Evolutionary conservation across 805 yeast species (phyloP).

Genomic region (Komagataella pastoris): DNA sequence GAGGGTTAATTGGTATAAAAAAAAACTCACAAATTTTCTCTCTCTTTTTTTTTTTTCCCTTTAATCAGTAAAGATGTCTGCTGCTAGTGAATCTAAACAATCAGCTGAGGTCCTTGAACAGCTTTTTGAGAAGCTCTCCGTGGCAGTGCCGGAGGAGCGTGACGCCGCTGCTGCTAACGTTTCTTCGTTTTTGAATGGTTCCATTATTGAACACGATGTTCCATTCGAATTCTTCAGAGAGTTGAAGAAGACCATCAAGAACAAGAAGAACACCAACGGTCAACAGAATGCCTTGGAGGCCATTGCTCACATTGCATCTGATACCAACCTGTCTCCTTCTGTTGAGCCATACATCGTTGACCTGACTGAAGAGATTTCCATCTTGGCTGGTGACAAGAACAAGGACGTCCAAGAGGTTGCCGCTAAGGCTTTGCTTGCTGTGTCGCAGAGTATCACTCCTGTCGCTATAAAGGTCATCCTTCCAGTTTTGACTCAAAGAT

Average conservation of each 20-base stretch:
- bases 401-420: conserved; percentile 64
- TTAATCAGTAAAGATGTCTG: conserved; percentile 3
- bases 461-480: conserved; percentile 81
- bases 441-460: conserved; percentile 81
- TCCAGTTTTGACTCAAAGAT: conserved; percentile 62
- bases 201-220: conserved; percentile 96
- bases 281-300: conserved; percentile 70
- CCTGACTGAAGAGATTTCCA: conserved; percentile 56
- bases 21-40: background rate
- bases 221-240: conserved; percentile 79
- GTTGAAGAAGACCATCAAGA: conserved; percentile 60
- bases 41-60: background rate
- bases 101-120: conserved; percentile 78
- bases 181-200: conserved; percentile 88
- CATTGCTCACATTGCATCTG: conserved; percentile 71
- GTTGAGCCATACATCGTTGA: conserved; percentile 92
- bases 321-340: conserved; percentile 69
- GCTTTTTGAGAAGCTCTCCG: conserved; percentile 83
- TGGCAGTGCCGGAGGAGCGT: conserved; percentile 77
- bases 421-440: conserved; percentile 58
- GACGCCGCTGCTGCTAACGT: conserved; percentile 80
- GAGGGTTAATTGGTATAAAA: background rate
- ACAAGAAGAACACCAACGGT: conserved; percentile 57
- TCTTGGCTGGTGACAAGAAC: conserved; percentile 86
- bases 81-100: conserved; percentile 46